A percentile compares a stretch with the other conserved stretches of the same genome.
These are phyloP conservation scores for Cokeromyces recurvatus DNA, from an alignment of 371 early-diverging fungal genomes.

Conservation along the genomic window DNA sequence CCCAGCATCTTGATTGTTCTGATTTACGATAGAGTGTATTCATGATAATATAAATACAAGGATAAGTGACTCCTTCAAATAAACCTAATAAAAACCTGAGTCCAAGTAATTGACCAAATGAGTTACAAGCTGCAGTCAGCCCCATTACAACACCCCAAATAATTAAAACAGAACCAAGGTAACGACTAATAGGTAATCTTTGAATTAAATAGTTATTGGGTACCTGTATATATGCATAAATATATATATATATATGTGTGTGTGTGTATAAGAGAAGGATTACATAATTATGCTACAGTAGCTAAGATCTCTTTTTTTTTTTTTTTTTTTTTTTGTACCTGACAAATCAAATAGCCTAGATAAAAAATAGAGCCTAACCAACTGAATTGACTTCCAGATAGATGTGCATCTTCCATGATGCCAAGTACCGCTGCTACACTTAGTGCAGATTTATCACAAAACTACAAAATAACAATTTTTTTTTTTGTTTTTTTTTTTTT, in stretches of 20 bases:
- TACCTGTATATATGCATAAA: too few species aligned
- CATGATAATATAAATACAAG: slow-evolving; percentile 23
- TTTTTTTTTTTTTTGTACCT: too few species aligned
- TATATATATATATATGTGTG: neutral
- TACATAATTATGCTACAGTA: too few species aligned
- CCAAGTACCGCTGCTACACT: slow-evolving; percentile 33
- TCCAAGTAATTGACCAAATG: slow-evolving; percentile 23
- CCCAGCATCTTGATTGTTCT: slow-evolving; percentile 24
- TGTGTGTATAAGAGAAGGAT: too few species aligned
- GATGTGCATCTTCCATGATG: slow-evolving; percentile 19
- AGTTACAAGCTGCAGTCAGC: slow-evolving; percentile 18
- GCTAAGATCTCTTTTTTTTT: too few species aligned
- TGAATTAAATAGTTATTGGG: slow-evolving; percentile 37
- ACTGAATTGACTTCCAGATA: slow-evolving; percentile 20
- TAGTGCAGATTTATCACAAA: slow-evolving; percentile 37
- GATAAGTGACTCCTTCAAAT: slow-evolving; percentile 30
- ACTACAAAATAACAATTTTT: slow-evolving; percentile 9
- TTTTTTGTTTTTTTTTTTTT: too few species aligned
- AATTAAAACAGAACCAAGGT: slow-evolving; percentile 24
- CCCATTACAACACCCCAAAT: slow-evolving; percentile 31
- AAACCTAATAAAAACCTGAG: slow-evolving; percentile 29
- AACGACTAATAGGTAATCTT: slow-evolving; percentile 22
- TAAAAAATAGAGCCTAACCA: slow-evolving; percentile 35
- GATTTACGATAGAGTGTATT: slow-evolving; percentile 29
- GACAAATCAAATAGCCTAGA: slow-evolving; percentile 30